Conservation (phyloP, 2,329 filamentous ascomycete genomes). For the Exophiala alcalophila region DNA sequence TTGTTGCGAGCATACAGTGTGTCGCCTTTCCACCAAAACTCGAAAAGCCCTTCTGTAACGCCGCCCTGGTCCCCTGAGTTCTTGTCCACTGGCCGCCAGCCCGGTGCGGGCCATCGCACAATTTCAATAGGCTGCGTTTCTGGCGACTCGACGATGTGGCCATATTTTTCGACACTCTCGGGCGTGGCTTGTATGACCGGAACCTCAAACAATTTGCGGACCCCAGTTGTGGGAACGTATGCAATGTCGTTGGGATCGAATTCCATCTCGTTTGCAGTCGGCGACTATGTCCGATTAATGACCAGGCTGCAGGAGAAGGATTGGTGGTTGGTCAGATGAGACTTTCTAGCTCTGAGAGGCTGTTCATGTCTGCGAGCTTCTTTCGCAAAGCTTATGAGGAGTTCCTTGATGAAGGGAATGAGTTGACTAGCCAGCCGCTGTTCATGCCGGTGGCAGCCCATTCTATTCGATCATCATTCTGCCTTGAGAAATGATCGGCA, state of each 20-base stretch:
- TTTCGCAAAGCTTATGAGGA: too few species aligned
- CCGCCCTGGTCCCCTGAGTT: slow-evolving; percentile 19
- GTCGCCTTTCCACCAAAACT: slow-evolving; percentile 23
- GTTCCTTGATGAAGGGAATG: too few species aligned
- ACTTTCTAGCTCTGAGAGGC: too few species aligned
- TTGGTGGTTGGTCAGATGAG: too few species aligned
- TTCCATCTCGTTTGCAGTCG: too few species aligned
- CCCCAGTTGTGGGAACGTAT: slow-evolving; percentile 14
- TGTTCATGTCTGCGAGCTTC: too few species aligned
- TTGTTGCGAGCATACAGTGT: slow-evolving; percentile 20
- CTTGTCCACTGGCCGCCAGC: slow-evolving; percentile 14
- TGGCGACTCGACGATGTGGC: slow-evolving; percentile 13
- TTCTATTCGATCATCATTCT: too few species aligned
- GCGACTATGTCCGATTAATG: too few species aligned
- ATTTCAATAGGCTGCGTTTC: slow-evolving; percentile 17
- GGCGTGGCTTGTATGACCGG: slow-evolving; percentile 11
- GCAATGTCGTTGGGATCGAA: slow-evolving; percentile 16
- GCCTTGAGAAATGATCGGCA: too few species aligned
- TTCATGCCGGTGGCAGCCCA: too few species aligned
- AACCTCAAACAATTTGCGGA: slow-evolving; percentile 11
- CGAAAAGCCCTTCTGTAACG: slow-evolving; percentile 15
- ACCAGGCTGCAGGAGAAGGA: too few species aligned
- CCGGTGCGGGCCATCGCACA: slow-evolving; percentile 16
- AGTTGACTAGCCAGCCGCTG: too few species aligned
- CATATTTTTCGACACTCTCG: slow-evolving; percentile 16